Evolutionary conservation across 148 eudicot genomes (phyloP).

Genomic region (Nyssa sinensis): DNA sequence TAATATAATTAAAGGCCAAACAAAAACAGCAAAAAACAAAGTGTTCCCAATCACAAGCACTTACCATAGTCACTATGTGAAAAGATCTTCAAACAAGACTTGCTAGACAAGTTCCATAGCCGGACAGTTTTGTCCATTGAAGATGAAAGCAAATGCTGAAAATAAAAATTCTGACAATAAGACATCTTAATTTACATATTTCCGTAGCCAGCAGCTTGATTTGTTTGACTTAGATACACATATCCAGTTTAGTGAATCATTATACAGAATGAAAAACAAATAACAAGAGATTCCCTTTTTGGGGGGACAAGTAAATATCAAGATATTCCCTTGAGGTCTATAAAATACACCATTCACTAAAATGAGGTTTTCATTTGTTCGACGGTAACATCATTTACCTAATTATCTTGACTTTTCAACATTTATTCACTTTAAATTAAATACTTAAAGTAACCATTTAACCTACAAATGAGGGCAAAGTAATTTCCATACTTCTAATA

Average conservation of each 20-base stretch:
- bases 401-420: neutral
- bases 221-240: neutral
- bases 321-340: neutral
- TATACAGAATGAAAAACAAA: neutral
- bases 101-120: conserved; percentile 87
- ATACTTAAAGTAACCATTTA: too few species aligned
- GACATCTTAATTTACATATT: conserved; percentile 3
- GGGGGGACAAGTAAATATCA: too few species aligned
- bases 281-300: conserved; percentile 2
- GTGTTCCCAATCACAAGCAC: conserved; percentile 16
- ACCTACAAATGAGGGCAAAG: neutral
- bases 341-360: neutral
- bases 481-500: too few species aligned
- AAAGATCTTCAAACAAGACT: conserved; percentile 84
- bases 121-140: conserved; percentile 99
- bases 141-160: conserved; percentile 93
- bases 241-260: neutral
- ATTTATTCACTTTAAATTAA: neutral
- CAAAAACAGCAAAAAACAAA: conserved; percentile 5
- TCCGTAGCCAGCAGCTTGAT: neutral
- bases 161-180: conserved; percentile 23
- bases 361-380: neutral
- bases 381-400: neutral
- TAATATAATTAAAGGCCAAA: conserved; percentile 4
- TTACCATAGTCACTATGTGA: conserved; percentile 99